Percentiles rank a stretch among this genome's conserved stretches.
phyloP scores from a whole-genome alignment of 495 filamentous ascomycete species.

The Astrothelium macrocarpum region DNA sequence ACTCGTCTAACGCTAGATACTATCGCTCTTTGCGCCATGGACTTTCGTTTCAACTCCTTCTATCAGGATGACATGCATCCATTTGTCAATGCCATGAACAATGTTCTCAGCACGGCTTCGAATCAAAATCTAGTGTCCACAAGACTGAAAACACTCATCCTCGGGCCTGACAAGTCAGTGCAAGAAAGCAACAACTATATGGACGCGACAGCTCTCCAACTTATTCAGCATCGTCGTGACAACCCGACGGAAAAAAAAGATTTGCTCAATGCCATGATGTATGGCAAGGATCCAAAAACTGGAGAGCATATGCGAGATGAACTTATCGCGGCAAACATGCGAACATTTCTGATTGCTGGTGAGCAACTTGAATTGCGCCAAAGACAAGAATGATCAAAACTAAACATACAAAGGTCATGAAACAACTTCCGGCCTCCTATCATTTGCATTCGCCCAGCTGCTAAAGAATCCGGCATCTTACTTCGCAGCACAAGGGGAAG shows the following conservation, averaged over 20 bases:
- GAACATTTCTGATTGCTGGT: slow-evolving; percentile 51
- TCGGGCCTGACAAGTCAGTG: slow-evolving; percentile 47
- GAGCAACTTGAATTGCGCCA: slow-evolving; percentile 5
- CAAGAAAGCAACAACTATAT: slow-evolving; percentile 48
- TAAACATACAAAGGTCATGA: slow-evolving; percentile 45
- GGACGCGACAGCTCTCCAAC: slow-evolving; percentile 44
- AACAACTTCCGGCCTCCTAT: slow-evolving; percentile 44
- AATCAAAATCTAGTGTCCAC: slow-evolving; percentile 42
- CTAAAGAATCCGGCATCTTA: slow-evolving; percentile 52
- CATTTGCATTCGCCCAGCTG: slow-evolving; percentile 23
- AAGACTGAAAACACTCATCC: slow-evolving; percentile 43
- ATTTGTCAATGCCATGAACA: slow-evolving; percentile 56
- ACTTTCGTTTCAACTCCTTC: slow-evolving; percentile 65
- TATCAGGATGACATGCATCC: slow-evolving; percentile 58
- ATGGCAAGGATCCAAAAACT: slow-evolving; percentile 56
- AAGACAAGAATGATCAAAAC: slow-evolving; percentile 20
- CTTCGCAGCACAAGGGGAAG: slow-evolving; percentile 52
- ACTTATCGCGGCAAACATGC: slow-evolving; percentile 60
- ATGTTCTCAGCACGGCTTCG: slow-evolving; percentile 47
- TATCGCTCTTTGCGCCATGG: slow-evolving; percentile 43
- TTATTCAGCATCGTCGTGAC: slow-evolving; percentile 49
- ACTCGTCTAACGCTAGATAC: slow-evolving; percentile 28
- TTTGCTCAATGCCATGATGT: slow-evolving; percentile 60
- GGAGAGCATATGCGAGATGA: slow-evolving; percentile 51
- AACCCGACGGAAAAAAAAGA: slow-evolving; percentile 54